Conservation (phyloP, 345 rosid species). For the Triadica sebifera region DNA sequence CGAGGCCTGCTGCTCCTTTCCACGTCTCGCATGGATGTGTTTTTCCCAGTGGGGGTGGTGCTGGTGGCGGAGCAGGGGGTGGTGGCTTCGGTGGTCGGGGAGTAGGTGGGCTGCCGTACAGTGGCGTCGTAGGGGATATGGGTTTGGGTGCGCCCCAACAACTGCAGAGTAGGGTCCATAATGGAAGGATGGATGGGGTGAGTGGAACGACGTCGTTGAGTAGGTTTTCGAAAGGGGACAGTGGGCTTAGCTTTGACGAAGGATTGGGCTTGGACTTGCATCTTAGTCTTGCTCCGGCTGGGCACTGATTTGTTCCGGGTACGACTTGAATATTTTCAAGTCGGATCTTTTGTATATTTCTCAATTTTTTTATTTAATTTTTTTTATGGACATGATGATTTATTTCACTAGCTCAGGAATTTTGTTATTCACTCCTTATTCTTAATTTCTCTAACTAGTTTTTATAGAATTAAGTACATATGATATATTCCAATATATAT, state of each 20-base stretch:
- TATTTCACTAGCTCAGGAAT: conserved; percentile 7
- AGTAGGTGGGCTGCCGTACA: conserved; percentile 39
- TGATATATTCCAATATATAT: not conserved
- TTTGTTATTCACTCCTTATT: not conserved
- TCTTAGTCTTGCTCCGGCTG: conserved; percentile 76
- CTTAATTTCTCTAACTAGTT: not conserved
- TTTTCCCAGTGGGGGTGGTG: conserved; percentile 9
- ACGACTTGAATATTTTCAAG: not conserved
- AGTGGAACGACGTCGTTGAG: conserved; percentile 46
- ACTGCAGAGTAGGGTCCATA: conserved; percentile 21
- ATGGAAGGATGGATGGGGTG: conserved; percentile 19
- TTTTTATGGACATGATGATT: not conserved
- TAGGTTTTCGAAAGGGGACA: conserved; percentile 61
- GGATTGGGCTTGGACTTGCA: conserved; percentile 70
- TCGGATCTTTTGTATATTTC: conserved; percentile 46
- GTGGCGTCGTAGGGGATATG: conserved; percentile 41
- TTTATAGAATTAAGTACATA: not conserved
- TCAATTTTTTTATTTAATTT: conserved; percentile 42
- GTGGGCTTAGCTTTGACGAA: conserved; percentile 60
- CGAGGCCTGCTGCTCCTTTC: conserved; percentile 62
- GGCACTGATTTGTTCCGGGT: conserved; percentile 35
- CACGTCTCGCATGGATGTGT: conserved; percentile 64
- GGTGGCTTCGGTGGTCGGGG: conserved; percentile 33
- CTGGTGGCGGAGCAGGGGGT: conserved; percentile 12
- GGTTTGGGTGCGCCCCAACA: conserved; percentile 13